Base-by-base conservation (phyloP, 257 asterid species). In the Solanum microdontum region DNA sequence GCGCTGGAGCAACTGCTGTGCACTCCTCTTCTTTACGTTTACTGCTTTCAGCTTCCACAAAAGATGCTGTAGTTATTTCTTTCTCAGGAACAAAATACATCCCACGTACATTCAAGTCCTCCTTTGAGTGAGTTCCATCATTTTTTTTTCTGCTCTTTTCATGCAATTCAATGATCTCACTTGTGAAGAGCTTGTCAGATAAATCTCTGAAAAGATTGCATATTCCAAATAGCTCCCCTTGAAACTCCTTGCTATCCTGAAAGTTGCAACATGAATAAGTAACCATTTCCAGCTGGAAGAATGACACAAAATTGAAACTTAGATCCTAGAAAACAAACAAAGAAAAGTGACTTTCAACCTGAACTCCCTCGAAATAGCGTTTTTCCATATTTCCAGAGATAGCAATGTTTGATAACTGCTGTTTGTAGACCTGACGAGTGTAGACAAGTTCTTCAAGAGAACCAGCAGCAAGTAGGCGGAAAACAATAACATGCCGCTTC, bases 401-500 rank as follows among this genome's bases (percentile, higher is more conserved):
- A 45, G 99, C 99, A 84, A 95, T 93, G 90, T 95, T 97, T 34
- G 99, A 94, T 34, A 97, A 87, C 92, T 95, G 98, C 90, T 97
- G 99, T 93, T 97, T 97, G 55, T 97, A 95, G 40, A 97, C 95
- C 94, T 97, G 98, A 90, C 99, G 91, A 17, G 94, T 86, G 90
- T 97, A 97, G 73, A 97, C 93, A 75, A 97, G 98, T 91, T 97
- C 99, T 92, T 97, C 99, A 3, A 97, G 95, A 83, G 99, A 94
- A 87, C 99, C 98, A 17, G 98, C 99, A 43, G 98, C 98, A 86
- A 97, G 98, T 84, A 97, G 93, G 86, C 99, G 98, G 88, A 95
- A 95, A 75, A 95, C 99, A 72, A 95, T 91, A 82, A 97, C 98
- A 85, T 95, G 98, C 86, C 98, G 89, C 90, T 94, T 95, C 92